Base-by-base conservation (phyloP, 139 green algal genomes). In the Tetratostichococcus sp. region DNA sequence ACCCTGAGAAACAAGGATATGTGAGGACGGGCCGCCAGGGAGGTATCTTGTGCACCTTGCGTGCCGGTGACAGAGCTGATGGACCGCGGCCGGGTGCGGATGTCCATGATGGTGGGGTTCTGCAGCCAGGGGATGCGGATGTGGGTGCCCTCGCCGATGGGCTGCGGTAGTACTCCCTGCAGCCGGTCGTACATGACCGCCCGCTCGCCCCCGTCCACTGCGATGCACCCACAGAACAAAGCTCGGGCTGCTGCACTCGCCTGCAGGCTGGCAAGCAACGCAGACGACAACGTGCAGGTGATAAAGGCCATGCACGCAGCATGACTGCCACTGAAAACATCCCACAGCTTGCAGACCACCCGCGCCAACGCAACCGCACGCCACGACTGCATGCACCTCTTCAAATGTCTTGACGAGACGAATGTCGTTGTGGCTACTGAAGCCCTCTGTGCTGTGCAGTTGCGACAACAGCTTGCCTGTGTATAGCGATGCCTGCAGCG, bases 121-220 rank as follows among this genome's bases (percentile, higher is more conserved):
- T 97, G 93, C 58, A 98, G 85, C 89, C 92, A 97, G 6, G 94
- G 94, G 3, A 98, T 79, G 16, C 89, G 77, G 69, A 97, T 88
- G 84, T 99, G 95, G 34, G 93, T 98, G 74, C 96, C 96, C 80
- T 99, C 96, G 19, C 90, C 87, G 0, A 88, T 77, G 0, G 90
- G 88, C 65, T 94, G 81, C 1, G 88, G 75, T 69, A 97, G 73
- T 59, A 99, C 90, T 58, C 96, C 96, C 16, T 86, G 74, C 70
- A 98, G 93, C 11, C 95, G 85, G 77, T 99, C 95, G 59, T 98
- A 99, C 69, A 99, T 94, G 4, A 99, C 93, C n/a, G 92, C 94
- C 6, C 93, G 82, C 77, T 99, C 91, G 4, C 96, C 96, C 22
- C 96, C 94, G 80, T 99, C 97, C 25, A 98, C 96, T 96, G 91